phyloP scores from a whole-genome alignment of 2,329 filamentous ascomycete genomes.

The Colletotrichum brevisporum region DNA sequence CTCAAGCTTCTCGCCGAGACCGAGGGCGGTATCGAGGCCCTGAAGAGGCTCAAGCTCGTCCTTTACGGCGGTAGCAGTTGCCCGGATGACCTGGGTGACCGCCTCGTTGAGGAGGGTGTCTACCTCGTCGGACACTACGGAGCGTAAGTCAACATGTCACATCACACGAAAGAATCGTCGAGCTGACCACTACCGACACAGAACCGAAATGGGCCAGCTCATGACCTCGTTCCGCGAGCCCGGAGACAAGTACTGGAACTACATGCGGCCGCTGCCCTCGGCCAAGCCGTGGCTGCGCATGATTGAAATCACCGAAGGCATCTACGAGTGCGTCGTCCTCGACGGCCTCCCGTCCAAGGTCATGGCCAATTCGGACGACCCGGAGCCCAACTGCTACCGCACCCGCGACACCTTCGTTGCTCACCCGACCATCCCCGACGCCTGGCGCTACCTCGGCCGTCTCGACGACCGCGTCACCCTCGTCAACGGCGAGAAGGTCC shows the following conservation, averaged over 20 bases:
- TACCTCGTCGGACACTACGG: slow-evolving; percentile 66
- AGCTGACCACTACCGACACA: slow-evolving; percentile 41
- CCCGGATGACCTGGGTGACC: slow-evolving; percentile 66
- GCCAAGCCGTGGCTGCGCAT: slow-evolving; percentile 57
- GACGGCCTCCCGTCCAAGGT: slow-evolving; percentile 55
- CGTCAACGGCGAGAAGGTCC: slow-evolving; percentile 63
- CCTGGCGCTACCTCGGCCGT: slow-evolving; percentile 62
- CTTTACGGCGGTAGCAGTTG: slow-evolving; percentile 66
- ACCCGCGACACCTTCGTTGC: slow-evolving; percentile 60
- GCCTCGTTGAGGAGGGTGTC: slow-evolving; percentile 62
- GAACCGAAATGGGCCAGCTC: slow-evolving; percentile 69
- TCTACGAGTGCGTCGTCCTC: slow-evolving; percentile 55
- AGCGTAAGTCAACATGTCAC: slow-evolving; percentile 50
- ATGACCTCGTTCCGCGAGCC: slow-evolving; percentile 67
- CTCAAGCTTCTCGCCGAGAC: slow-evolving; percentile 70
- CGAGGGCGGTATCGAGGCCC: slow-evolving; percentile 60
- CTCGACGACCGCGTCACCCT: slow-evolving; percentile 62
- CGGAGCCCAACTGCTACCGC: slow-evolving; percentile 56
- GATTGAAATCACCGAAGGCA: slow-evolving; percentile 49
- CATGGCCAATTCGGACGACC: slow-evolving; percentile 57
- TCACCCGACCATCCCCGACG: slow-evolving; percentile 56
- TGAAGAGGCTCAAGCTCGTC: slow-evolving; percentile 61
- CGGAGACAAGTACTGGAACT: slow-evolving; percentile 69
- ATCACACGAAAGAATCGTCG: background rate
- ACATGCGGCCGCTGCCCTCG: slow-evolving; percentile 58